Evolutionary conservation across 495 filamentous ascomycete genomes (phyloP), one percentile per base, ranked within the genome.

Genomic region (Ramalina peruviana): DNA sequence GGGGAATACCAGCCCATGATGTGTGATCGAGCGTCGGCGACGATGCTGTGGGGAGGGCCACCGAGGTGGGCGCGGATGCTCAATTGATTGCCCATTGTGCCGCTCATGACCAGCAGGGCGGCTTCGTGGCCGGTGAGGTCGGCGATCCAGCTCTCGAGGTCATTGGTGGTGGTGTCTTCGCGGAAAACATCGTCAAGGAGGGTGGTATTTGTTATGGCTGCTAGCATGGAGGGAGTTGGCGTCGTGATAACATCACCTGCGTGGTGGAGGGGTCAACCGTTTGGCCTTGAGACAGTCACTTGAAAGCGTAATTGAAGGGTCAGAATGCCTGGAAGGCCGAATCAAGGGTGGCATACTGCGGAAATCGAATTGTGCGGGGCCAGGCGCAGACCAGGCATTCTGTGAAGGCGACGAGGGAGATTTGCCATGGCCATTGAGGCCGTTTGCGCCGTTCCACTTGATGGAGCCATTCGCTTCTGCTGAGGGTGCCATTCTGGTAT

Each of bases 161-260:
- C 68, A 40, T 69, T 78, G 19, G 88, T 94, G 0, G 84, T 86
- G 0, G 79, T 73, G 62, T 93, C 88, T 64, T 90, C 85, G 40
- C 70, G 54, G 62, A 89, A 90, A 52, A 94, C 86, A 54, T 94
- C 88, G 63, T 95, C 88, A 36, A 83, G 65, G 44, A 88, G 66
- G 5, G 76, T 78, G 3, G 72, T 74, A 42, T 69, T 60, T 41
- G 65, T 62, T 53, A 82, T 80, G 6, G 79, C 73, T 36, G 71
- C 64, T n/a, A 95, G 80, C 88, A 94, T 94, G 15, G 80, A 74
- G 3, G 71, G 46, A 38, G 87, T 93, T 3, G 89, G 89, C 1
- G 86, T 90, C 11, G 89, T 96, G 67, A 88, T 75, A 25, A 83
- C 85, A 60, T 96, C 89, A 65, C 75, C 75, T 78, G 60, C n/a